A percentile compares a stretch with the other conserved stretches of the same genome.
These are phyloP conservation scores for Acanthamoeba sp. DNA, from an alignment of 208 protist species.

Conservation along the genomic window DNA sequence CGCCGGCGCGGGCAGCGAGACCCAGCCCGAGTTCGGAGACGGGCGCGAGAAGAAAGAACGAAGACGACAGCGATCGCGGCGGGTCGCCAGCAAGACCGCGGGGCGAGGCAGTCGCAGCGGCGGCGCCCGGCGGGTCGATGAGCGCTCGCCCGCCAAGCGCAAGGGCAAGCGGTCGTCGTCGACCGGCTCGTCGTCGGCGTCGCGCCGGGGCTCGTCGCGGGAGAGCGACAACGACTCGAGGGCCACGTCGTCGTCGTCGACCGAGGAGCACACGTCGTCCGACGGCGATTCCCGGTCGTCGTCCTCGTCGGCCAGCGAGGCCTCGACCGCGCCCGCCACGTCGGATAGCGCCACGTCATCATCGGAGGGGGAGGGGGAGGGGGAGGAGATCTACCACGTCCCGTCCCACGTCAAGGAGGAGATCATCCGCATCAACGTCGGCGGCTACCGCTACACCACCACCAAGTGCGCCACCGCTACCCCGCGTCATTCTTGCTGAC, in stretches of 20 bases:
- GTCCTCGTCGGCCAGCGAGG: not conserved
- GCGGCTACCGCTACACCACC: conserved; percentile 62
- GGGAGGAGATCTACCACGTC: not conserved
- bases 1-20: not conserved
- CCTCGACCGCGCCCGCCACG: not conserved
- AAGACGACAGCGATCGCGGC: not conserved
- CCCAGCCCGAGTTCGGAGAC: not conserved
- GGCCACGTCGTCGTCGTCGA: not conserved
- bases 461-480: not conserved
- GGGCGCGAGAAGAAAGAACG: not conserved
- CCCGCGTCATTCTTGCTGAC: not conserved
- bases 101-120: too few species aligned
- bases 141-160: too few species aligned
- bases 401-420: conserved; percentile 59
- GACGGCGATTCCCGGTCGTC: not conserved
- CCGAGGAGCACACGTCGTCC: not conserved
- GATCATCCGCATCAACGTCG: conserved; percentile 57
- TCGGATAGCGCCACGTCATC: not conserved
- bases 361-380: not conserved
- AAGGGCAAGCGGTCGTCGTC: not conserved
- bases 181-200: not conserved
- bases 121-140: too few species aligned
- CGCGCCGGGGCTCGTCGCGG: not conserved
- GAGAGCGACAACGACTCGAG: not conserved
- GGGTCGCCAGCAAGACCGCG: too few species aligned